Base-by-base conservation (phyloP, 2,329 filamentous ascomycete genomes). In the Stachybotrys chartarum region DNA sequence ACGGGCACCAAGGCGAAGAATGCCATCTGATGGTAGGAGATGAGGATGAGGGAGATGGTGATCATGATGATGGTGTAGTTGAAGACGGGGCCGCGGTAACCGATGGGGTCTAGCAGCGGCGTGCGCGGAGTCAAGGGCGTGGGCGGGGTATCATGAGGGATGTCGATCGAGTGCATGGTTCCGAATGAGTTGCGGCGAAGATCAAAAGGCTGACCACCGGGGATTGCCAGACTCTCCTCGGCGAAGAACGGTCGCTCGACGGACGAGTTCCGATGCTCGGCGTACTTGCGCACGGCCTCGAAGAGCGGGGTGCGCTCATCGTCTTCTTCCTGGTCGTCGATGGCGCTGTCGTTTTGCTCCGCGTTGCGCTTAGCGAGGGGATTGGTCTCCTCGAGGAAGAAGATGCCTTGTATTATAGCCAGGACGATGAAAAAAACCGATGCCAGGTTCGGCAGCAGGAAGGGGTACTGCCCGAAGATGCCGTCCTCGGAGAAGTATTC, bases 401-500 rank as follows among this genome's bases (percentile, higher is more conserved):
- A 67, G 39, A 83, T 75, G 5, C 84, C 82, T 17, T 90, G 69
- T 3, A 85, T 64, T 14, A 90, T 77, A 52, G 90, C 88, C 1
- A 90, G 60, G 3, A 81, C 60, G 24, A 91, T 77, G 3, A 91
- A 76, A 1, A 70, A 74, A 1, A 86, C 87, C 54, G 90, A 84
- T 24, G 91, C 75, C 0, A 63, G 56, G 24, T 63, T 63, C 1
- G 61, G 61, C 3, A 63, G 51, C 0, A 63, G 49, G 14, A 89
- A 92, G 0, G 88, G 88, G 61, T 86, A 90, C 7, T 79, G 77
- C 47, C 85, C 86, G 51, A 75, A 75, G 1, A 75, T 48, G 1
- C 73, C 73, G 30, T 74, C 72, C 30, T 64, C 58, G 2, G 72
- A 61, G 50, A 75, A 75, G 5, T 95, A 75, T 62, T 91, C 96